Evolutionary conservation across 2,329 filamentous ascomycete species (phyloP), one percentile per base, ranked within the genome.

Genomic region (Domatiomyces globalis): DNA sequence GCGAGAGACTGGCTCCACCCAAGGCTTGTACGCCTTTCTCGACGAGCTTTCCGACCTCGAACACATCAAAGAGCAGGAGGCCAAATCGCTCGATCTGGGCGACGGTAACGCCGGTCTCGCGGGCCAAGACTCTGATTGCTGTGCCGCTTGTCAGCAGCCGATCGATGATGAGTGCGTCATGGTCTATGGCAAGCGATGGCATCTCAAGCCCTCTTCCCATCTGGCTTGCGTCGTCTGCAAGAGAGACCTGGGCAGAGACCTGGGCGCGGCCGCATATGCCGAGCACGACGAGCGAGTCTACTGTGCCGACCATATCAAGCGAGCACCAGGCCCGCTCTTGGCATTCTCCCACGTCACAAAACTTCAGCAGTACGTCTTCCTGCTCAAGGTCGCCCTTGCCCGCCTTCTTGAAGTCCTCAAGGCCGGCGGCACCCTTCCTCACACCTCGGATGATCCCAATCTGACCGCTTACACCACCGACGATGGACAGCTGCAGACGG

Each of bases 161-260:
- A 90, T 98, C 51, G 92, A 98, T 64, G 90, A 96, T 65, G 90
- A 94, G 65, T 98, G 92, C 66, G 80, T 86, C 55, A 81, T 83
- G 61, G 75, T 77, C 55, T 82, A 80, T 44, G 81, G 90, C 54
- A 78, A 78, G 64, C 80, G 89, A 58, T 94, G 90, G 81, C 92
- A 98, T 65, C 71, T 87, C 45, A 77, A 77, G 45, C 70, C 69
- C 6, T 15, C 33, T 10, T 64, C 69, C 43, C 95, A 94, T 67
- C 76, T 94, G 55, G 67, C 71, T 20, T 87, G 83, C 63, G 69
- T 70, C 46, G 82, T 78, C 50, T 98, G 92, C 66, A 74, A 79
- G 45, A 78, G 78, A 51, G 85, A 94, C 52, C 69, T 95, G 44
- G 83, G 81, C 10, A 74, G 79, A 49, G 75, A 78, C 50, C 67